Conservation (phyloP, 2,329 filamentous ascomycete genomes). For the Colletotrichum viniferum region DNA sequence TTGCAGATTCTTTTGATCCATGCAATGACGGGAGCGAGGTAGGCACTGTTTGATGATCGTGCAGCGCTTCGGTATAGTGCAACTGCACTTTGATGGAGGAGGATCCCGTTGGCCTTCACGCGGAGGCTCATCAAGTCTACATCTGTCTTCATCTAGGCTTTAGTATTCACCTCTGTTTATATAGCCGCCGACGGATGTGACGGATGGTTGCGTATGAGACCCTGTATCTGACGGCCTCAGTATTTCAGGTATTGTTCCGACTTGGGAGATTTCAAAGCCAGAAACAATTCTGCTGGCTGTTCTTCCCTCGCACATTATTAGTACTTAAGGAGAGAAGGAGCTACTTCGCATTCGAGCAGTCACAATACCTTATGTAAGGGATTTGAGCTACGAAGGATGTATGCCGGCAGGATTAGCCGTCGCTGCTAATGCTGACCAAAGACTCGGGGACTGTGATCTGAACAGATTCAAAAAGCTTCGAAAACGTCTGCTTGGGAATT, state of each 20-base stretch:
- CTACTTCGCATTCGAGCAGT: accelerated
- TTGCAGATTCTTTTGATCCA: neutral
- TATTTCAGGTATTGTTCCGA: accelerated
- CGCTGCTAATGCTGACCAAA: accelerated
- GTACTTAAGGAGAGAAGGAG: accelerated
- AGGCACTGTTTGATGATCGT: too few relatives aligned
- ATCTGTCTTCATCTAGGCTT: accelerated
- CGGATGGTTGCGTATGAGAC: accelerated
- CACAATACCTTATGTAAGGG: too few relatives aligned
- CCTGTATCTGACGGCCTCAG: neutral
- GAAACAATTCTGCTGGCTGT: accelerated
- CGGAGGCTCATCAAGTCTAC: accelerated
- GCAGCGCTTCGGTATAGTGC: neutral
- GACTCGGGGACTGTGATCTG: neutral
- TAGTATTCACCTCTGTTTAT: accelerated
- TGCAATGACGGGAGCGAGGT: too few relatives aligned
- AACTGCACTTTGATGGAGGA: neutral
- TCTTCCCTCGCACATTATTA: neutral
- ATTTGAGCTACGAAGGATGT: neutral
- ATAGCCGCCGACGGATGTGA: accelerated
- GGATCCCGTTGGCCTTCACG: accelerated
- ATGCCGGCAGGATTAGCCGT: accelerated
- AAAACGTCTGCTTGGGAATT: neutral
- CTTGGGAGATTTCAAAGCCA: neutral
- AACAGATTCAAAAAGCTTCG: neutral